Evolutionary conservation across 2,329 filamentous ascomycete genomes (phyloP), one percentile per base, ranked within the genome.

Genomic region (Zymoseptoria brevis): DNA sequence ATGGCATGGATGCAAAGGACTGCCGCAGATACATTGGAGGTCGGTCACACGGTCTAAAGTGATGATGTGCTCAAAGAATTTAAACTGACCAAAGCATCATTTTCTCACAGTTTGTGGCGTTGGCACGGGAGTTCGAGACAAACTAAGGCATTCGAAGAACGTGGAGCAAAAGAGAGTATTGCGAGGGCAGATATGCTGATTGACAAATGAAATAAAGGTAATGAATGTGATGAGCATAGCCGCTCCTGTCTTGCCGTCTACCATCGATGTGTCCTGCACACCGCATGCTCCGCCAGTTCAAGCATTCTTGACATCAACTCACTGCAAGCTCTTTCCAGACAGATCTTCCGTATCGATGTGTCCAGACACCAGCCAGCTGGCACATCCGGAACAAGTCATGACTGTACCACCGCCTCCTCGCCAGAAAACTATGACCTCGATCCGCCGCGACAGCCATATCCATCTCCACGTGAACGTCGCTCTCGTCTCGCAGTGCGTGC

Each of bases 1-100:
- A 52, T 49, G 35, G 19, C 45, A 3, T 63, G 62, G 60, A 22
- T 65, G 48, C 51, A 55, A 8, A 30, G 26, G 24, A 51, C 22
- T 21, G 22, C 50, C 50, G 19, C 50, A 21, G 50, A 51, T 8
- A n/a, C 35, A 13, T 16, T 45, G 35, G 35, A 45, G 5, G 35
- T 16, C 13, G n/a, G 13, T 45, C 4, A 16, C 35, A 45, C 13
- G 4, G 35, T 16, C 16, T 45, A 7, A 45, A 4, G 1, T 2
- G 16, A 13, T 45, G 35, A 13, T 45, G 16, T 16, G 16, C 35
- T 45, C 13, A 7, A 16, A 45, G n/a, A 7, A 2, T 45, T 45
- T 4, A n/a, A 16, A n/a, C 11, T n/a, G 13, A 45, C 13, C 35
- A 45, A 45, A 45, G 35, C 35, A 45, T 16, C 35, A 6, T 16